Conservation (phyloP, 768 basidiomycete genomes). For the Suillus tomentosus region DNA sequence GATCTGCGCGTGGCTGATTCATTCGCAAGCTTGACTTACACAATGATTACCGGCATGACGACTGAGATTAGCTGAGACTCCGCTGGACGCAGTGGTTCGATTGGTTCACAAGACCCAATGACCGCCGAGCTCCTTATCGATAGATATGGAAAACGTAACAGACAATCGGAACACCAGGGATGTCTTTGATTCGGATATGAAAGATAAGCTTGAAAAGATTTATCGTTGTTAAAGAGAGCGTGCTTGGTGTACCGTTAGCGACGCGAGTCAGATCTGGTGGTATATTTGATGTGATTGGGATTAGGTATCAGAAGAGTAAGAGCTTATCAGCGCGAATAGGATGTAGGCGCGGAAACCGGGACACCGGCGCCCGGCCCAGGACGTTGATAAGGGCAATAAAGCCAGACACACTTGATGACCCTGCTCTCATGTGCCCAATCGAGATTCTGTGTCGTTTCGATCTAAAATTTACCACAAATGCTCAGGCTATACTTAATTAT, state of each 20-base stretch:
- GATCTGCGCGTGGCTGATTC: not conserved
- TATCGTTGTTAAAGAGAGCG: not conserved
- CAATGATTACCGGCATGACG: not conserved
- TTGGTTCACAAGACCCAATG: not conserved
- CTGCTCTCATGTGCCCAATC: not conserved
- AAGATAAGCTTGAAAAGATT: not conserved
- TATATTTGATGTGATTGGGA: not conserved
- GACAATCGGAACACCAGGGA: constrained; percentile 1
- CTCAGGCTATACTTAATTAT: not conserved
- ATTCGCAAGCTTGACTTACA: not conserved
- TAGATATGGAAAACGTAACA: constrained; percentile 1
- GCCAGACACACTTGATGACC: not conserved
- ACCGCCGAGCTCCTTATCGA: constrained; percentile 3
- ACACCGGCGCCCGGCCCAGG: constrained; percentile 2
- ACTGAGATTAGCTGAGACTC: constrained; percentile 4
- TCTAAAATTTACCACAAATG: not conserved
- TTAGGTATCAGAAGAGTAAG: constrained; percentile 3
- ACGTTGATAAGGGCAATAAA: constrained; percentile 1
- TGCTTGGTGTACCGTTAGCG: not conserved
- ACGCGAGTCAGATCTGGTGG: not conserved
- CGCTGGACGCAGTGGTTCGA: not conserved
- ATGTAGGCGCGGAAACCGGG: not conserved
- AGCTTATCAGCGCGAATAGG: not conserved
- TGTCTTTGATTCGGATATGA: constrained; percentile 2
- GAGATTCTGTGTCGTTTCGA: not conserved